Evolutionary conservation across 352 stramenopile species (phyloP), one percentile per base, ranked within the genome.

Genomic region (Pythium guiyangense): DNA sequence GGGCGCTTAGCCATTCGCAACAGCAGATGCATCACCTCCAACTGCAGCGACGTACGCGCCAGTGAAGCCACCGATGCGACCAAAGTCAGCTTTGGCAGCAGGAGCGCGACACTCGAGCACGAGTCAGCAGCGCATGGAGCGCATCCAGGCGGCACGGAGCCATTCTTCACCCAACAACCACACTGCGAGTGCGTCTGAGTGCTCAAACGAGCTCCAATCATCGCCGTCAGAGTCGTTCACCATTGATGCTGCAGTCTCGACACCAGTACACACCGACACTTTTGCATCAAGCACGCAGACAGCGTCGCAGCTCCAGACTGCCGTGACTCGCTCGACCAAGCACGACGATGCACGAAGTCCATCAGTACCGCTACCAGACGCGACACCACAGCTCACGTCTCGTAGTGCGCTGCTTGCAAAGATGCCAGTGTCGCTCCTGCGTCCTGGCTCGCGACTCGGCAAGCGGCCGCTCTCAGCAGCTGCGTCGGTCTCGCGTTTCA

Each of bases 31-130:
- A 17, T 17, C 29, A 34, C 29, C 29, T 34, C 29, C 29, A 6
- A 18, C 22, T 26, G 5, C 12, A 4, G 15, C 14, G 14, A 8
- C 43, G 5, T 44, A 39, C 17, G 43, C 12, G 15, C 49, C 57
- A 14, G 18, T 27, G 22, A 81, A 78, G 25, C 69, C 72, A 11
- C 57, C 73, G 0, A 66, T 68, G 68, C 70, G 68, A 10, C 73
- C 73, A 25, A 82, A 79, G 39, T 77, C 73, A 3, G 70, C 65
- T 2, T n/a, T n/a, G n/a, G 61, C 44, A 5, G n/a, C n/a, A n/a
- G n/a, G n/a, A n/a, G n/a, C n/a, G n/a, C n/a, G n/a, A n/a, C n/a
- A n/a, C n/a, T n/a, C n/a, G n/a, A n/a, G n/a, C n/a, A n/a, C n/a
- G n/a, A n/a, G n/a, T n/a, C n/a, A n/a, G n/a, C n/a, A n/a, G n/a